Base-by-base conservation (phyloP, 768 basidiomycete species). In the Lactarius evosmus region DNA sequence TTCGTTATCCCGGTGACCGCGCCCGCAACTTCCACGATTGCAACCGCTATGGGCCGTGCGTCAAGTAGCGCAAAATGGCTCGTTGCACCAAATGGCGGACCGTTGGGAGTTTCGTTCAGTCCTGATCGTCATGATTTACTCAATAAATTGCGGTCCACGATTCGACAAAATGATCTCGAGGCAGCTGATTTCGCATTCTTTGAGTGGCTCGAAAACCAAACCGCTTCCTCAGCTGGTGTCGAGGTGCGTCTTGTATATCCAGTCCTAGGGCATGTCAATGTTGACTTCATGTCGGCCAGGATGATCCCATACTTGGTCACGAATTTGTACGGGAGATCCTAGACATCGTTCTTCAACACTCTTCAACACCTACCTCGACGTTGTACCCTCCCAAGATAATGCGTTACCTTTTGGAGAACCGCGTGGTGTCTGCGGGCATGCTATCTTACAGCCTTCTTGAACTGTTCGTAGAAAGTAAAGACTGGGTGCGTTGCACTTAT, bases 271-370 rank as follows among this genome's bases (percentile, higher is more conserved):
- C 33, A 38, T 62, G 38, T 49, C 40, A 25, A 19, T 32, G 29
- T 30, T 27, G 14, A 22, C 58, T 25, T 40, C 7, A 19, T 27
- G 29, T 44, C 22, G 36, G 51, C 19, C 51, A 62, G 58, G 40
- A 12, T 34, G 38, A 40, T 3, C 29, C 30, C 6, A 53, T 72
- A 22, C 74, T 77, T 62, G 74, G 76, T 2, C 78, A 87, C 64
- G 75, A 78, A 29, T 85, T 91, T 65, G 84, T 88, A 30, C 85
- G 85, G 62, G 80, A 83, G 49, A 64, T 89, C 25, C 69, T 91
- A 60, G 75, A 76, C n/a, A 73, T 78, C 2, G 70, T 83, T n/a
- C 71, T 90, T 6, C 77, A 78, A 58, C 76, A 79, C 2, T 77
- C 79, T 3, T 72, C 78, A 4, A 27, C 77, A 62, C 50, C 60